Base-by-base conservation (phyloP, 495 filamentous ascomycete genomes). In the Extremus antarcticus region DNA sequence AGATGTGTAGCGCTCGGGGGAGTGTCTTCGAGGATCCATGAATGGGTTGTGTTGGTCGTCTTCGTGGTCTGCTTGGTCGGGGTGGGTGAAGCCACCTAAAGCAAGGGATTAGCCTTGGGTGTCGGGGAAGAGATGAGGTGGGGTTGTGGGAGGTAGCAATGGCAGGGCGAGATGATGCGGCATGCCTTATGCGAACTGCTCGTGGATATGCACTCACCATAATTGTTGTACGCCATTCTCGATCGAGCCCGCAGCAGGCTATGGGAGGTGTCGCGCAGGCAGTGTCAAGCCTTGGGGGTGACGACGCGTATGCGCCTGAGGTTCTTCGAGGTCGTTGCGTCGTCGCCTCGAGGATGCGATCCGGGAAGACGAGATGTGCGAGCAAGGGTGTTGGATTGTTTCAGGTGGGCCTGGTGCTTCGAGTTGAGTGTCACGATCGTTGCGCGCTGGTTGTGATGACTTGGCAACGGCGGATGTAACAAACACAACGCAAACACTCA, bases 21-120 rank as follows among this genome's bases (percentile, higher is more conserved):
- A 58, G 2, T 52, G 55, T 47, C 53, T 38, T 52, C 58, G 53
- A 2, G 58, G 55, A 51, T 62, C 59, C 56, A 62, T 62, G 59
- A 62, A 62, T 0, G 59, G 59, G 24, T 62, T 56, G 55, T 55
- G 50, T 24, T 50, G 43, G 47, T 54, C 20, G 29, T 54, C 47
- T 24, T 51, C 51, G 25, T 53, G 54, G 29, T 50, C 47, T 10
- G 23, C 4, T 25, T 48, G 46, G 24, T 48, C 20, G 10, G 46
- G 46, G 24, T 48, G 46, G 46, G 21, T 23, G 24, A 24, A 48
- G 21, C 24, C 46, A 25, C 46, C 46, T 48, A 21, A 4, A 20
- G 46, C 13, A 20, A 7, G 20, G 9, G 3, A 21, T 23, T 17
- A 25, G 9, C n/a, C 17, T 45, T 3, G n/a, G 41, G 15, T 21